Base-by-base conservation (phyloP, 495 filamentous ascomycete genomes). In the Hypoxylon cercidicola region DNA sequence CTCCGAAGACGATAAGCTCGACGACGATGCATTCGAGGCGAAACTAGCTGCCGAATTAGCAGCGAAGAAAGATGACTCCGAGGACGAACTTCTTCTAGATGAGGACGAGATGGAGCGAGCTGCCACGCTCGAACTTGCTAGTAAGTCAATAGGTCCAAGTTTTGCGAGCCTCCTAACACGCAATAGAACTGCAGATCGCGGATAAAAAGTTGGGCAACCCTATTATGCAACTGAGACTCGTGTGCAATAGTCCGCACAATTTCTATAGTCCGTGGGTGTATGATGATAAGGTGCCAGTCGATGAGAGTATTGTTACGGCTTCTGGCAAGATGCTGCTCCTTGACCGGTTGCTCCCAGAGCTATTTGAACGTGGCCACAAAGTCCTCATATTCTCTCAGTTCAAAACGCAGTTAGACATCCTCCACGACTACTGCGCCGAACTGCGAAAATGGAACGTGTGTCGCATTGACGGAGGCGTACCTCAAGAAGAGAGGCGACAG, bases 381-480 rank as follows among this genome's bases (percentile, higher is more conserved):
- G 87, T 97, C 34, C 86, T 99, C 58, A 92, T 99, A 67, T 99
- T 99, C 79, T 94, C 91, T 0, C 95, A 99, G 70, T 99, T 99
- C 79, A 95, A 93, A 52, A 93, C 88, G 2, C 93, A 96, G 68
- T 86, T 99, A 4, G 93, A 97, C 70, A 90, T 99, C 43, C 80
- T 99, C 28, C 86, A 96, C 65, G 89, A 93, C 65, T 99, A 95
- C 83, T 92, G 89, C 43, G 79, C 78, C 0, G 79, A 84, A 1
- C 79, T 97, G 0, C 88, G 88, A 4, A 75, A 77, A 7, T 97
- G 92, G 92, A 82, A 86, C 13, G 83, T 91, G 50, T 97, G 93
- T 73, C 91, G 95, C 21, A 97, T 99, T 46, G 95, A 99, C 68
- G 95, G 95, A 30, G 85, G 84, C n/a, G 89, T 97, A 23, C 82